Base-by-base conservation (phyloP, 176 grass and related monocot species). In the Rhynchospora tenuis region DNA sequence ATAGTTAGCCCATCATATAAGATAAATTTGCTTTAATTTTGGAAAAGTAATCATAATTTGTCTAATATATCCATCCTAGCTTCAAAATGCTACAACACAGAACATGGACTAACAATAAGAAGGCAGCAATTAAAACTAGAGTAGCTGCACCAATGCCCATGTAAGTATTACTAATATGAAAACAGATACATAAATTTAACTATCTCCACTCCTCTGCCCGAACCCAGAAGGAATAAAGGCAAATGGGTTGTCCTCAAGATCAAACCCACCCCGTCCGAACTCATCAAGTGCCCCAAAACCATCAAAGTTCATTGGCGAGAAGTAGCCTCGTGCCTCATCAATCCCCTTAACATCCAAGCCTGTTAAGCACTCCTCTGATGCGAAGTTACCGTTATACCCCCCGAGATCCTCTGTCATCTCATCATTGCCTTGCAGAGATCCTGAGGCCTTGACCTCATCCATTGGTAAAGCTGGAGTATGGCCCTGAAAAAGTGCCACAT, bases 401-500 rank as follows among this genome's bases (percentile, higher is more conserved):
- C 64, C 85, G 23, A 84, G 42, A 83, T 51, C 80, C 69, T 69
- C 90, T 5, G 31, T 46, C 48, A 86, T 89, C 33, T 79, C 83
- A 62, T 84, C 81, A 88, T 83, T 73, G n/a, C 22, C 65, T 65
- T 93, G 89, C 3, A 62, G 81, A 45, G 76, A 81, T 42, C 86
- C 89, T 55, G 85, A 46, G 78, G 79, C 84, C 55, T 88, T 91
- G 51, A 87, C 19, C 69, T 97, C 91, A 59, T 97, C 94, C 84
- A 90, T 83, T 8, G 81, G 84, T 24, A 93, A 86, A 5, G 91
- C 94, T 20, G 94, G 94, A 8, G 94, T 97, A 81, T 97, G 94
- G 15, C 94, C 94, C 79, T 97, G 94, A 84, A 97, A 97, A 58
- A 97, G 88, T 0, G 89, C 89, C 7, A 97, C 91, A 83, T 97